A percentile compares a stretch with the other conserved stretches of the same genome.
These are phyloP conservation scores for Geotrichum histeridarum DNA, from an alignment of 1,139 yeast genomes.

Conservation along the genomic window DNA sequence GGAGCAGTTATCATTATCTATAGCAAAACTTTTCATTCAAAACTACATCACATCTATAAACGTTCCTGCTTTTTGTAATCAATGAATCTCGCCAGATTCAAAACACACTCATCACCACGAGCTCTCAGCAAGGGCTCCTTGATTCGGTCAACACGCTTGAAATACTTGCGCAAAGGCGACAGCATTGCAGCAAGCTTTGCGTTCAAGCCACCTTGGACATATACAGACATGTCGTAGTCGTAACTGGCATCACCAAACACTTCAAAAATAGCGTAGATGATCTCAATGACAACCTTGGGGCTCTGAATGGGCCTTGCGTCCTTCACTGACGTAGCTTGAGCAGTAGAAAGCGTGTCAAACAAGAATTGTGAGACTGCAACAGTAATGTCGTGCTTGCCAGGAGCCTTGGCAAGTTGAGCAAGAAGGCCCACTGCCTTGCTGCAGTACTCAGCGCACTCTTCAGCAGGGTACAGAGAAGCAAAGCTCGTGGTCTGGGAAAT, in stretches of 20 bases:
- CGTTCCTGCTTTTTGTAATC: conserved; percentile 57
- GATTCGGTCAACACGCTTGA: conserved; percentile 67
- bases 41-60: not conserved
- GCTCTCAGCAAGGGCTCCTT: conserved; percentile 52
- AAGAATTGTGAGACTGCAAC: conserved; percentile 26
- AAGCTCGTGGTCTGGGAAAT: conserved; percentile 20
- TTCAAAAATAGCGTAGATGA: conserved; percentile 65
- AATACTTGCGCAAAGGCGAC: conserved; percentile 47
- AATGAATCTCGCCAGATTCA: conserved; percentile 68
- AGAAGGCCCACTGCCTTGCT: conserved; percentile 45
- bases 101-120: conserved; percentile 64
- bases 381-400: conserved; percentile 46
- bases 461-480: conserved; percentile 22
- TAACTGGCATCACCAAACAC: conserved; percentile 71
- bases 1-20: not conserved
- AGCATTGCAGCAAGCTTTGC: conserved; percentile 43
- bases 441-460: conserved; percentile 28
- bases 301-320: conserved; percentile 35
- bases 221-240: conserved; percentile 63
- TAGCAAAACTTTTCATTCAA: not conserved
- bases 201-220: conserved; percentile 53
- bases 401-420: conserved; percentile 48
- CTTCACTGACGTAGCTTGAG: conserved; percentile 1
- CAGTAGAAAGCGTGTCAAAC: conserved; percentile 20
- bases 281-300: conserved; percentile 48